Base-by-base conservation (phyloP, 139 green algal genomes). In the Asterochloris erici region DNA sequence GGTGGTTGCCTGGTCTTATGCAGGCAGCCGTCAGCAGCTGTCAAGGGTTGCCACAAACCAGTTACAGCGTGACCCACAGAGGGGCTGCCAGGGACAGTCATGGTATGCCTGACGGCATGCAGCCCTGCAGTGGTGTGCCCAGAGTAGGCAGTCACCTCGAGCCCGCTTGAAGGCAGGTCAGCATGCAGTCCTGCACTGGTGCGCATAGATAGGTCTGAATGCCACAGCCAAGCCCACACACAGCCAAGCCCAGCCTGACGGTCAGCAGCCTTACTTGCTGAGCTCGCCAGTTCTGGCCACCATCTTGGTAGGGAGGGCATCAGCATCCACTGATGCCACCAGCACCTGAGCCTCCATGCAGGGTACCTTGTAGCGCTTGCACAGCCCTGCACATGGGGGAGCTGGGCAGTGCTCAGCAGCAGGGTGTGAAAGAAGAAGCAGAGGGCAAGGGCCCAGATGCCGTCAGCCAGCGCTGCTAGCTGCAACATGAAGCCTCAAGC, bases 321-420 rank as follows among this genome's bases (percentile, higher is more conserved):
- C 87, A 38, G 85, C 85, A 78, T 96, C 89, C n/a, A 96, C 84
- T 14, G 82, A 90, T 15, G 92, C 90, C 66, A 91, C 85, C 75
- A 95, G 85, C 27, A 94, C 88, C 69, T 96, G 90, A 0, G 85
- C 71, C 11, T 92, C 86, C 69, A 89, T 83, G 64, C 82, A 86
- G n/a, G 89, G 83, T 24, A 94, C 77, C 12, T 68, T 77, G 76
- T 91, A 96, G 11, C 79, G 85, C 87, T 96, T 96, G 19, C 87
- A 23, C 69, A 96, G 85, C 13, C 93, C 93, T 94, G 88, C 77
- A 77, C 6, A 17, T 13, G 38, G 38, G 38, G 38, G 38, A 54
- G 38, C 38, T 54, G 38, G 6, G 38, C 38, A 6, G 38, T 54
- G 38, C 38, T 6, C 2, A 54, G 38, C 38, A 54, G 38, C 38